A percentile compares a stretch with the other conserved stretches of the same genome.
Conservation (phyloP, 2,329 filamentous ascomycete genomes). For the Paracoccidioides lutzii region DNA sequence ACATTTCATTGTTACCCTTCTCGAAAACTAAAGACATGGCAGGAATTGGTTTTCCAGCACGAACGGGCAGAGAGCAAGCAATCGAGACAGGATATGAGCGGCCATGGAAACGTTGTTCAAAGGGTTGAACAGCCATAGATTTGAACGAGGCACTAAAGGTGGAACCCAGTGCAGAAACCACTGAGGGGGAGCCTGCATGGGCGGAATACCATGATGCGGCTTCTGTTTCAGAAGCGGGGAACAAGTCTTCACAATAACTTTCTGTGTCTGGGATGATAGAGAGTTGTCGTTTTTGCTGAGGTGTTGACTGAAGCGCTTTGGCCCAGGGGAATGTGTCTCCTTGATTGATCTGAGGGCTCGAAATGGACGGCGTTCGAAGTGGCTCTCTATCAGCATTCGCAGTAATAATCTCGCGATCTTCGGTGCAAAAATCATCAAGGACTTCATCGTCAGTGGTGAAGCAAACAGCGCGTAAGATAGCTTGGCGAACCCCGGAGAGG, state of each 20-base stretch:
- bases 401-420: conserved; percentile 61
- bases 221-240: conserved; percentile 58
- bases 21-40: conserved; percentile 72
- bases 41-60: conserved; percentile 46
- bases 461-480: conserved; percentile 65
- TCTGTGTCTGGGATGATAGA: conserved; percentile 71
- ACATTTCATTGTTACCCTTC: conserved; percentile 58
- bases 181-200: conserved; percentile 63
- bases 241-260: conserved; percentile 73
- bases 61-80: conserved; percentile 59
- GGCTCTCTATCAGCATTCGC: conserved; percentile 84
- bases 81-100: conserved; percentile 57
- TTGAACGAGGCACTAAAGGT: conserved; percentile 69
- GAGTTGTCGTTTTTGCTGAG: conserved; percentile 62
- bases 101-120: conserved; percentile 27
- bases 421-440: conserved; percentile 84
- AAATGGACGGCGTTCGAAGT: conserved; percentile 85
- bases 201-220: conserved; percentile 63
- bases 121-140: conserved; percentile 46
- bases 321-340: conserved; percentile 85
- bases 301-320: conserved; percentile 69
- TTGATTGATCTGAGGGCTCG: conserved; percentile 66
- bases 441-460: conserved; percentile 91
- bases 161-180: conserved; percentile 75
- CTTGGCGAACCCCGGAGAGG: conserved; percentile 61